These are phyloP conservation scores for Quercus tomentella DNA, from an alignment of 331 rosid species.

Conservation along the genomic window DNA sequence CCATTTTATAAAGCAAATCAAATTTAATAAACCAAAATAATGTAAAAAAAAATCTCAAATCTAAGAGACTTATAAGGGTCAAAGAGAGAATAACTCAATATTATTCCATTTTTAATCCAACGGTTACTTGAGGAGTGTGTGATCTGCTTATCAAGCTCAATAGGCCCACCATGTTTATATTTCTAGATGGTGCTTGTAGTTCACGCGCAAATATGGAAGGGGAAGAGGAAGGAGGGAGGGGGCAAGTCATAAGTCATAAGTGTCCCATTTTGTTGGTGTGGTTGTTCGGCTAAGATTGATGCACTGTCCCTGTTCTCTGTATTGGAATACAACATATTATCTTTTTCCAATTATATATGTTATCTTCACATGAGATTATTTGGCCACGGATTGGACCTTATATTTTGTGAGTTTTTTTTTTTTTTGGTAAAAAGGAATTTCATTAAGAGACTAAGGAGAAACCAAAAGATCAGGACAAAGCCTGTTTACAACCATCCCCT, in stretches of 20 bases:
- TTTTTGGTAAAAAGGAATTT: too few relatives aligned
- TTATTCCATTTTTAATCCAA: background rate
- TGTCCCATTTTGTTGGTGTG: background rate
- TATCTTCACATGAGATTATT: slow-evolving; percentile 30
- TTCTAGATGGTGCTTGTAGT: background rate
- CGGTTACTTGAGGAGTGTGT: background rate
- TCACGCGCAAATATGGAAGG: background rate
- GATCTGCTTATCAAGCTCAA: background rate
- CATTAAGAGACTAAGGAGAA: too few relatives aligned
- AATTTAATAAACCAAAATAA: too few relatives aligned
- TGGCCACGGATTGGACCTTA: slow-evolving; percentile 14
- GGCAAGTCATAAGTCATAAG: too few relatives aligned
- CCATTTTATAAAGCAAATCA: too few relatives aligned
- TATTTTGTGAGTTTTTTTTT: slow-evolving; percentile 17
- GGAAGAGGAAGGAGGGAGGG: too few relatives aligned
- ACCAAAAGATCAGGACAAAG: too few relatives aligned
- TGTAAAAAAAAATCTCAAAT: too few relatives aligned
- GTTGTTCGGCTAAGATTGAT: slow-evolving; percentile 11
- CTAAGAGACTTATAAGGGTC: too few relatives aligned
- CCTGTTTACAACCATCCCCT: too few relatives aligned
- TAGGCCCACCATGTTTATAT: background rate
- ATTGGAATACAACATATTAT: slow-evolving; percentile 19
- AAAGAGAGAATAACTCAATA: too few relatives aligned
- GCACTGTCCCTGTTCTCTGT: slow-evolving; percentile 36
- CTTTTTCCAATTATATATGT: slow-evolving; percentile 28